Evolutionary conservation across 305 asterid genomes (phyloP), one percentile per base, ranked within the genome.

Genomic region (Solanum chacoense): DNA sequence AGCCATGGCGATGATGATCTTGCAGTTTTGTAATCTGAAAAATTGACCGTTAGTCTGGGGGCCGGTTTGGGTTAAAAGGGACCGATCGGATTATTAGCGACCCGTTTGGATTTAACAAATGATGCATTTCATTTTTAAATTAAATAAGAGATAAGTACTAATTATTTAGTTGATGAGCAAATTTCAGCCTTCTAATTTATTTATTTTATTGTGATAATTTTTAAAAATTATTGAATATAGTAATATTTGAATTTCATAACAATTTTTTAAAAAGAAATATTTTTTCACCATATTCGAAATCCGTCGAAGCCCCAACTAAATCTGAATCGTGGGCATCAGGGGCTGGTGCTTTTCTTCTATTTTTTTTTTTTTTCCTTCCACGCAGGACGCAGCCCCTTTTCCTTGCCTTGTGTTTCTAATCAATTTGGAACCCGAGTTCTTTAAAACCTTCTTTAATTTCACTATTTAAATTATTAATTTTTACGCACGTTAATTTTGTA

Each of bases 1-100:
- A 87, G 93, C 92, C 94, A 92, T 93, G 71, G 40, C 13, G 34
- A 26, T 32, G 74, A 81, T 11, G 31, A 69, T 38, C 11, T 55
- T 20, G 69, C 69, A 37, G 31, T 71, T 69, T 3, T 71, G 36
- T 31, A 4, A 63, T 85, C 88, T 29, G 67, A 38, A 16, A 4
- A 85, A 14, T 69, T 69, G 80, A n/a, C 88, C 88, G 80, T 72
- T 67, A 63, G 71, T n/a, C 10, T 9, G 11, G 28, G 72, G 1
- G 72, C 72, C 72, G 28, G 72, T 63, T 63, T 63, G 71, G 28
- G 12, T 20, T 55, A 12, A 20, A 32, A 34, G 7, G 8, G 38
- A 36, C 7, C 0, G 38, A 36, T 36, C 38, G 1, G 38, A 36
- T 36, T 36, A 36, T 36, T 36, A 59, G 69, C 26, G 26, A 22